Base-by-base conservation (phyloP, 768 basidiomycete genomes). In the Xerocomellus amylosporus region DNA sequence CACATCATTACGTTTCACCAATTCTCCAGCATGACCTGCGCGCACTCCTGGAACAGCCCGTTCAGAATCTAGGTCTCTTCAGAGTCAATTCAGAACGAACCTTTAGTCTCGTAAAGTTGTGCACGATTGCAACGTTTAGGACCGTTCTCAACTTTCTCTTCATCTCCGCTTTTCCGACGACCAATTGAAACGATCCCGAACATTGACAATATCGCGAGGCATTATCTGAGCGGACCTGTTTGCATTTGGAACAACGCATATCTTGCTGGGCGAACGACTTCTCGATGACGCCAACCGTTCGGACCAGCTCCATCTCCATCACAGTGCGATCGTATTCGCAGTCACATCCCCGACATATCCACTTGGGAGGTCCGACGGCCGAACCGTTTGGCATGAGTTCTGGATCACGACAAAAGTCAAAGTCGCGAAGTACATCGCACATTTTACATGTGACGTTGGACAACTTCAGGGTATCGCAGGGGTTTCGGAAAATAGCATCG, bases 401-500 rank as follows among this genome's bases (percentile, higher is more conserved):
- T 12, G 85, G 79, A 71, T 98, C 96, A 15, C 96, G 84, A 68
- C 96, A 98, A 64, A 99, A 90, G 70, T 99, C 97, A 64, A 99
- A 90, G 68, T 96, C 93, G 3, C 89, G 83, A 55, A 94, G 78
- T 14, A 77, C 73, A 68, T 93, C 94, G 72, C 91, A 98, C 63
- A 86, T 82, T 39, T 82, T 84, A 68, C 96, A 98, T 30, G 95
- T 90, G 36, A 98, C 88, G 67, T 90, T 90, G 41, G 85, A 76
- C 26, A 98, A 71, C 61, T 88, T 88, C 51, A 96, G 79, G 9
- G 90, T 84, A 66, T 93, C 87, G 73, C 94, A 98, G 0, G 95
- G 95, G 67, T 97, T 97, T 49, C 84, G 83, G 78, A 95, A 99
- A 2, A 79, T 70, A 4, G 94, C 94, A 46, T 94, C 90, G 49